A percentile compares a stretch with the other conserved stretches of the same genome.
phyloP scores from a whole-genome alignment of 2,329 filamentous ascomycete genomes.

The Xylariaceae sp. region DNA sequence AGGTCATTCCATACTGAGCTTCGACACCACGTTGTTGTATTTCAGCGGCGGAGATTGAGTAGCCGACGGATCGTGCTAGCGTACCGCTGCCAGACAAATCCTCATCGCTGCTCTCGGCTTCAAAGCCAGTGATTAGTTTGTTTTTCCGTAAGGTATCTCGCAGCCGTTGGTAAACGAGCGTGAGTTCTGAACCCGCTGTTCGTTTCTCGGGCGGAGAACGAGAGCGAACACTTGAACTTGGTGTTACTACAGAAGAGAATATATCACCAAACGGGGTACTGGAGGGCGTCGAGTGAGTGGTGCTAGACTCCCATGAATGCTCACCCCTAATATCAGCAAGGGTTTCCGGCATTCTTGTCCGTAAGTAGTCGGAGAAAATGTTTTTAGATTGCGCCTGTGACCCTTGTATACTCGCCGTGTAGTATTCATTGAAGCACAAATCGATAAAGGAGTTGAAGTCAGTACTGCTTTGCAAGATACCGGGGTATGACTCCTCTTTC shows the following conservation, averaged over 20 bases:
- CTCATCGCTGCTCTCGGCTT: slow-evolving; percentile 46
- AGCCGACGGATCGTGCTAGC: slow-evolving; percentile 73
- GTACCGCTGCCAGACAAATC: slow-evolving; percentile 63
- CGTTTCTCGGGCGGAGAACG: slow-evolving; percentile 44
- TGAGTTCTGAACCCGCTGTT: slow-evolving; percentile 58
- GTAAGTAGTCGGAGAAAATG: slow-evolving; percentile 50
- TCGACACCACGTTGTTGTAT: slow-evolving; percentile 90
- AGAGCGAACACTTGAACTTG: slow-evolving; percentile 45
- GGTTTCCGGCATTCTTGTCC: slow-evolving; percentile 47
- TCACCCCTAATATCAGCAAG: slow-evolving; percentile 47
- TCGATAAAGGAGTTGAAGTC: slow-evolving; percentile 75
- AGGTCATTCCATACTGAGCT: slow-evolving; percentile 72
- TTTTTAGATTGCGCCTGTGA: slow-evolving; percentile 42
- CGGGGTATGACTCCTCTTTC: slow-evolving; percentile 82
- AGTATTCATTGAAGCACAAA: slow-evolving; percentile 54
- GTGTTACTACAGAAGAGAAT: slow-evolving; percentile 48
- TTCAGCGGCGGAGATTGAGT: slow-evolving; percentile 86
- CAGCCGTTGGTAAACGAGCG: slow-evolving; percentile 66
- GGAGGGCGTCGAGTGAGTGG: slow-evolving; percentile 42
- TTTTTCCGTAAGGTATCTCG: slow-evolving; percentile 65
- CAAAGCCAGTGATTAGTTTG: slow-evolving; percentile 45
- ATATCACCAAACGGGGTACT: slow-evolving; percentile 52
- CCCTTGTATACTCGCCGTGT: slow-evolving; percentile 34
- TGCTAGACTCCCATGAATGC: slow-evolving; percentile 52
- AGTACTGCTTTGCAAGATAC: slow-evolving; percentile 66